Base-by-base conservation (phyloP, 441 rosid genomes). In the Brassica balearica region DNA sequence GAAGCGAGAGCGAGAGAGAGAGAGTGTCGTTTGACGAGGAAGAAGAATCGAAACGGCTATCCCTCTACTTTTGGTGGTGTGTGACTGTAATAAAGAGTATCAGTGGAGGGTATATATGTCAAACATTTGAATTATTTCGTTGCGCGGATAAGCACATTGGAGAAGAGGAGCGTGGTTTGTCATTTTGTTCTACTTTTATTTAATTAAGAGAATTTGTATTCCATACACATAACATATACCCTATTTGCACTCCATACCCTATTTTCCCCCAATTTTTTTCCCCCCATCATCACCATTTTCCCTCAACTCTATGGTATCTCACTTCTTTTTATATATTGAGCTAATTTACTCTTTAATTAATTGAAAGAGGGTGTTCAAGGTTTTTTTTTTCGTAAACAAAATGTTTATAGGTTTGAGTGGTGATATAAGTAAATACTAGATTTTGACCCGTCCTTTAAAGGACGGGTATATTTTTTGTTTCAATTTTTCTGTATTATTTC, bases 71-170 rank as follows among this genome's bases (percentile, higher is more conserved):
- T 68, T 46, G 38, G 5, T 65, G 69, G 79, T 56, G 72, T 22
- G 38, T 51, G 9, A 6, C 27, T 53, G 83, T 71, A 66, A 70
- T 60, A 60, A 58, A 53, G 6, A 65, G 23, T 20, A 22, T 20
- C 5, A 1, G 4, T 38, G 0, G 59, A 72, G 87, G 85, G 87
- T 38, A 69, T n/a, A 63, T 65, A 15, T 32, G 64, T 29, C 48
- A 65, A 10, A 10, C 4, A n/a, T 80, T 69, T 65, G 32, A 73
- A 56, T 61, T 27, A 1, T 69, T 80, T 77, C 4, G 38, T 32
- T 65, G 53, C 81, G 85, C 85, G 80, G 81, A 76, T 70, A 67
- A 69, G 77, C 72, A 55, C 56, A 60, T 14, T 55, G 12, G 72
- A 77, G 56, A 41, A 55, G 80, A 72, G 85, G 80, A 72, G 85